Base-by-base conservation (phyloP, 108 stramenopile genomes). In the Nitzschia putrida region DNA sequence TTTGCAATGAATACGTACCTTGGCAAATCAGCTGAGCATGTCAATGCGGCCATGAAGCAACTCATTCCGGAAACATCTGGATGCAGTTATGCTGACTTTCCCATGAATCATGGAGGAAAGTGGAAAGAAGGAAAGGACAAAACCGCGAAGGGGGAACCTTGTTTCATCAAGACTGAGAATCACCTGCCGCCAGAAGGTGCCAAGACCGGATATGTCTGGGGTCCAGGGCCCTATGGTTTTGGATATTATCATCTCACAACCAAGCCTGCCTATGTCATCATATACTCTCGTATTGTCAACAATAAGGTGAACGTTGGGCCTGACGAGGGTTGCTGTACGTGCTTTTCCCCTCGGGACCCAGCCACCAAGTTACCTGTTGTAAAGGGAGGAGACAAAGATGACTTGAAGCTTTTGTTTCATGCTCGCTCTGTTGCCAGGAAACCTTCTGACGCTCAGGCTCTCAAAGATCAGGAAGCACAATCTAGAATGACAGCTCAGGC, bases 171-270 rank as follows among this genome's bases (percentile, higher is more conserved):
- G 45, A 63, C 61, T 8, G 44, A 44, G 11, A 24, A 44, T 47
- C 42, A 63, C 23, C 37, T 63, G 10, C 61, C 61, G 0, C 18
- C 20, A 2, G 61, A 44, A 40, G 61, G 61, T 9, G 9, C 44
- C 61, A 63, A 63, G 22, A 44, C 42, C 2, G 61, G 44, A 16
- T 63, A 45, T 63, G 61, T 63, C 24, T 63, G 61, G 61, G 61
- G 61, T 38, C n/a, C 44, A 38, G 61, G 61, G 24, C 42, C 61
- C 14, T 63, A 40, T 47, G 44, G 44, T 23, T 63, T 45, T 47
- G 61, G 61, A 1, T 63, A 63, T 8, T 63, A 63, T 63, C 61
- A 63, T 24, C 23, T 63, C 3, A 40, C 40, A 39, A 63, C 61
- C 44, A 63, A 47, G 22, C 11, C n/a, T 12, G 61, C 61, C 16